Evolutionary conservation across 75 land plant genomes (phyloP), one percentile per base, ranked within the genome.

Genomic region (Selaginella moellendorffii): DNA sequence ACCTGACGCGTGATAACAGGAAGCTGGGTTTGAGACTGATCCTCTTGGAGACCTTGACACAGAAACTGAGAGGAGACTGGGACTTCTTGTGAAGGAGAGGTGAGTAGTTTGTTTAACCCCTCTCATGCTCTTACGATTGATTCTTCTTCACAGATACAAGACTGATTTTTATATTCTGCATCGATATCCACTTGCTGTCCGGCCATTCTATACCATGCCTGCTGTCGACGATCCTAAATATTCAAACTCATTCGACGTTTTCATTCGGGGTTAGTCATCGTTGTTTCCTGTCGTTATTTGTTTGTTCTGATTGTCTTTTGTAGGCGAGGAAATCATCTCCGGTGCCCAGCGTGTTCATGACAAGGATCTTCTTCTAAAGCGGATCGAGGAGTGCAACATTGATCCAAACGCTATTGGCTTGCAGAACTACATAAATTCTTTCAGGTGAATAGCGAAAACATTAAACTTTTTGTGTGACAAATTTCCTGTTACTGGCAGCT

Each of bases 141-240:
- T 0, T 20, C 23, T 18, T 54, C 54, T 29, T 20, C 58, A 29
- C 76, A 90, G 97, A 73, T 87, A 84, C 68, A 73, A 76, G 54
- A 90, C 97, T 2, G 97, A 90, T 53, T 90, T 90, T 65, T 90
- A 87, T 63, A 77, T 91, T 21, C 97, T 87, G 46, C 81, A 87
- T 69, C 88, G 88, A 19, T 91, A 91, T 76, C 97, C 97, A 26
- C 59, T 83, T 62, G 93, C 92, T 68, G 80, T 91, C 36, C 71
- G 97, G 53, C 97, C 97, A 61, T 87, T 87, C 62, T 87, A 87
- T 63, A 87, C 97, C 0, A 91, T 91, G 93, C 97, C 97, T 9
- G 81, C 83, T 54, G 30, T 31, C 65, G 97, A 87, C 64, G 67
- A 84, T 53, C 75, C 78, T 0, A 29, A 21, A 23, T 87, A 91